Evolutionary conservation across 176 grass and related monocot genomes (phyloP).

Genomic region (Aegilops speltoides): DNA sequence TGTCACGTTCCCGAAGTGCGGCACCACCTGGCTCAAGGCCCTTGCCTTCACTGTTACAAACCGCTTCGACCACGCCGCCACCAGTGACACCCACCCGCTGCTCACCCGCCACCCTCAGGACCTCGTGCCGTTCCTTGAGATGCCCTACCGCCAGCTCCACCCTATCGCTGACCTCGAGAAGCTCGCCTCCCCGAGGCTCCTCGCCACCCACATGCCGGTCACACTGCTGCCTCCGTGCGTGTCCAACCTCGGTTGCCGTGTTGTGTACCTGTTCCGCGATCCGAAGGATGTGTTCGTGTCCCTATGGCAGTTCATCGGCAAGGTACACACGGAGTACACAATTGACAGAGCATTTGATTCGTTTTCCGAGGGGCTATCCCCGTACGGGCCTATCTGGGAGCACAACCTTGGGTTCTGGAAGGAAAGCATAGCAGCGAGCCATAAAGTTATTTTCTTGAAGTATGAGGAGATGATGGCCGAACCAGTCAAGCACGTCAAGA

Average conservation of each 20-base stretch:
- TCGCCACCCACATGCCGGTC: neutral
- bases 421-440: neutral
- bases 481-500: neutral
- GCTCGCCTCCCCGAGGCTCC: neutral
- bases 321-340: neutral
- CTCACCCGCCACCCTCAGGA: neutral
- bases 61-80: neutral
- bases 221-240: neutral
- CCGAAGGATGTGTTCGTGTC: conserved; percentile 22
- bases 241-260: neutral
- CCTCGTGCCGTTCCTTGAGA: neutral
- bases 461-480: conserved; percentile 4
- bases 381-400: neutral
- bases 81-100: neutral
- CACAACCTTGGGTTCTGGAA: conserved; percentile 18
- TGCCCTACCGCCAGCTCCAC: conserved; percentile 7
- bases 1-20: conserved; percentile 39
- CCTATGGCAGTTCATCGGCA: neutral
- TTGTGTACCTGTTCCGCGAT: conserved; percentile 10
- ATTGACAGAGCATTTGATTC: neutral
- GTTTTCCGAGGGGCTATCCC: neutral
- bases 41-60: conserved; percentile 16
- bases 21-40: conserved; percentile 54
- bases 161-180: neutral
- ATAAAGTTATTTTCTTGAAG: neutral